Percentiles rank a stretch among this genome's conserved stretches.
Evolutionary conservation across 768 basidiomycete genomes (phyloP).

Genomic region (Termitomyces sp.): DNA sequence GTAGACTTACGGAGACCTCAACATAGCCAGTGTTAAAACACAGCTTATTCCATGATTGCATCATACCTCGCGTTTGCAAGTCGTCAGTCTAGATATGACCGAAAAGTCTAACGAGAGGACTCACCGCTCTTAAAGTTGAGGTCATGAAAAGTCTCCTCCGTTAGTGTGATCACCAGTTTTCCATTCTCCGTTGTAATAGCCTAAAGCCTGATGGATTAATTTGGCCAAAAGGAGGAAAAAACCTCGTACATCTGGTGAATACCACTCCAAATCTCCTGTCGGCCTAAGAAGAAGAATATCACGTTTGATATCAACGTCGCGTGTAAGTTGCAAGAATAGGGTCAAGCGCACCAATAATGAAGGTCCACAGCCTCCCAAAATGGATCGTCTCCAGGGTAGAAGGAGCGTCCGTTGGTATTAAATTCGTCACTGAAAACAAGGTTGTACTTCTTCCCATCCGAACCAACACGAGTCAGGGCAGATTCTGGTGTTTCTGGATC

Average conservation of each 20-base stretch:
- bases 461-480: slow-evolving; percentile 57
- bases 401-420: slow-evolving; percentile 53
- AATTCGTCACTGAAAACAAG: slow-evolving; percentile 90
- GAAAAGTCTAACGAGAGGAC: slow-evolving; percentile 32
- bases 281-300: slow-evolving; percentile 34
- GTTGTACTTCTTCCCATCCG: slow-evolving; percentile 75
- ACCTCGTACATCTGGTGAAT: slow-evolving; percentile 59
- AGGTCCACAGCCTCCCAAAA: slow-evolving; percentile 86
- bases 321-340: background rate
- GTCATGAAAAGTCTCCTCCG: slow-evolving; percentile 66
- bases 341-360: slow-evolving; percentile 68
- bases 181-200: slow-evolving; percentile 75
- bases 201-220: slow-evolving; percentile 26
- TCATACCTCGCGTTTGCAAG: slow-evolving; percentile 44
- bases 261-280: slow-evolving; percentile 84
- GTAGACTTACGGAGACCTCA: slow-evolving; percentile 77
- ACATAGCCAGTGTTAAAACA: slow-evolving; percentile 94
- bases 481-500: slow-evolving; percentile 72
- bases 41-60: slow-evolving; percentile 91
- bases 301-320: slow-evolving; percentile 2
- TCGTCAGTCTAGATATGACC: slow-evolving; percentile 11
- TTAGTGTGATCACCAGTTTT: slow-evolving; percentile 78
- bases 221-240: background rate
- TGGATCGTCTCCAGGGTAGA: slow-evolving; percentile 82
- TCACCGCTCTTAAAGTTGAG: slow-evolving; percentile 82